These are phyloP conservation scores for Nepenthes alata DNA, from an alignment of 179 eudicot species.

Conservation along the genomic window DNA sequence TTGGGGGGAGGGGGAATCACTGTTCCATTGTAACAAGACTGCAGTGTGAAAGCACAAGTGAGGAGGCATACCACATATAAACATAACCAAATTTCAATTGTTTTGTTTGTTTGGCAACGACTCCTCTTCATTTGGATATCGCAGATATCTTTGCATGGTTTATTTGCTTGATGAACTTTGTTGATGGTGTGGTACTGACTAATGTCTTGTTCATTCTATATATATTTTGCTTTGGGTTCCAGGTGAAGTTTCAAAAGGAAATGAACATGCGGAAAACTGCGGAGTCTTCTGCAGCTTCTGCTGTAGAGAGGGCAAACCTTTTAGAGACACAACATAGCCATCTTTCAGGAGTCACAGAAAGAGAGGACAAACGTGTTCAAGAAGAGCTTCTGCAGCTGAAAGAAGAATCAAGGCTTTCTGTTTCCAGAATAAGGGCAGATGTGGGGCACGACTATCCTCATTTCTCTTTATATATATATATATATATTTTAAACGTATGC, in stretches of 20 bases:
- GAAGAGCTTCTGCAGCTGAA: conserved; percentile 52
- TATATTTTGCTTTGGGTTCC: conserved; percentile 9
- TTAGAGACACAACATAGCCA: conserved; percentile 50
- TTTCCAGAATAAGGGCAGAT: conserved; percentile 62
- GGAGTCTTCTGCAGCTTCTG: conserved; percentile 58
- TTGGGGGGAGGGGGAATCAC: no score
- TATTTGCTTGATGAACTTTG: no score
- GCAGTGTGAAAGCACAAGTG: no score
- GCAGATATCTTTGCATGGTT: no score
- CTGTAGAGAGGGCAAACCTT: conserved; percentile 55
- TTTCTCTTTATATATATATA: conserved; percentile 1
- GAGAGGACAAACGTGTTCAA: conserved; percentile 49
- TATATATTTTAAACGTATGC: not conserved
- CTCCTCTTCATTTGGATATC: no score
- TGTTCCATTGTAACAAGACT: no score
- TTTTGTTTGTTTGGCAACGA: no score
- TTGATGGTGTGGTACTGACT: no score
- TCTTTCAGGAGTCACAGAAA: conserved; percentile 44
- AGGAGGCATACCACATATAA: no score
- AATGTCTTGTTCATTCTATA: not conserved
- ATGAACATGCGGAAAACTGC: conserved; percentile 48
- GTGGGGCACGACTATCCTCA: conserved; percentile 33
- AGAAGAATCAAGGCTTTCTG: conserved; percentile 59
- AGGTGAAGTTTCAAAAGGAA: conserved; percentile 70
- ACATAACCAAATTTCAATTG: no score